These are phyloP conservation scores for Neonectria faginata DNA, from an alignment of 2,329 filamentous ascomycete species.

Conservation along the genomic window DNA sequence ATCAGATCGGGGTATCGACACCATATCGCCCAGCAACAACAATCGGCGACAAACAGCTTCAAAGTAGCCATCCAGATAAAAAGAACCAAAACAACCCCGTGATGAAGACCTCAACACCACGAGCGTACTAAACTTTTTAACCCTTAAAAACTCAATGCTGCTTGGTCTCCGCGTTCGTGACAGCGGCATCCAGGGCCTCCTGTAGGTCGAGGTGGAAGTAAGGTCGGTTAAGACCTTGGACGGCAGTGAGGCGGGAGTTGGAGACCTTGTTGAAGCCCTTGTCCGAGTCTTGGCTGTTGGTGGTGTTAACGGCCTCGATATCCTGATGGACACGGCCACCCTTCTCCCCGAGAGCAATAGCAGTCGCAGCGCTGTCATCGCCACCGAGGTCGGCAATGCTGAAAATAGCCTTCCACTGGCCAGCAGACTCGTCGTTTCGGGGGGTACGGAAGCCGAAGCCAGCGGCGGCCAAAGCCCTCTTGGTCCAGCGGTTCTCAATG, in stretches of 20 bases:
- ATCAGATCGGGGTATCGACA: constrained; percentile 25
- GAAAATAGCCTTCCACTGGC: constrained; percentile 81
- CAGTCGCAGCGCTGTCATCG: constrained; percentile 67
- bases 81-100: constrained; percentile 14
- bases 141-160: constrained; percentile 33
- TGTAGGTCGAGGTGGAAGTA: constrained; percentile 65
- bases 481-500: constrained; percentile 66
- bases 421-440: constrained; percentile 41
- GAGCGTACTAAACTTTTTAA: background rate
- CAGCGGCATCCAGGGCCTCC: constrained; percentile 60
- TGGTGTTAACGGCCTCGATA: constrained; percentile 45
- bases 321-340: constrained; percentile 44
- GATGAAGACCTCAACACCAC: background rate
- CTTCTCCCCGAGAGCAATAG: constrained; percentile 73
- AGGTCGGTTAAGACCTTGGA: constrained; percentile 62
- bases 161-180: constrained; percentile 51
- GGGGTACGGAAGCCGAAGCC: constrained; percentile 62
- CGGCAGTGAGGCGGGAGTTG: constrained; percentile 50
- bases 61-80: constrained; percentile 16
- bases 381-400: constrained; percentile 89
- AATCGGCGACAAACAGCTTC: constrained; percentile 1
- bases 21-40: constrained; percentile 20
- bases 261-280: constrained; percentile 46
- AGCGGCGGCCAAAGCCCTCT: constrained; percentile 65
- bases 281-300: constrained; percentile 41